Evolutionary conservation across 495 filamentous ascomycete genomes (phyloP).

Genomic region (Xanthoparmelia taractica): DNA sequence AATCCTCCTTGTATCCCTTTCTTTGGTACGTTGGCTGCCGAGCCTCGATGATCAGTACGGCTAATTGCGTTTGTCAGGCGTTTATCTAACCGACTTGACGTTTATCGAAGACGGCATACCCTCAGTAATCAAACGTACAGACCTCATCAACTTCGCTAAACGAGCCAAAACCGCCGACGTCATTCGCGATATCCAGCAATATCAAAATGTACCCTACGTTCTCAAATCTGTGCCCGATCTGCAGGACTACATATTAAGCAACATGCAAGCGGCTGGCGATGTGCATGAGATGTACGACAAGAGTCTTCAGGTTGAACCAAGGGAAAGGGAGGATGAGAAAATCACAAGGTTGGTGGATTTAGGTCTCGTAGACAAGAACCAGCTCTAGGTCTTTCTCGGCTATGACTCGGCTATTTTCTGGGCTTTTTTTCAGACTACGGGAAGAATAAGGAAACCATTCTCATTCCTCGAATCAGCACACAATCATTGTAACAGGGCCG

Average conservation of each 20-base stretch:
- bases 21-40: conserved; percentile 62
- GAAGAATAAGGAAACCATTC: not conserved
- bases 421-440: not conserved
- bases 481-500: conserved; percentile 34
- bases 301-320: conserved; percentile 83
- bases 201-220: conserved; percentile 91
- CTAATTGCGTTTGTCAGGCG: conserved; percentile 49
- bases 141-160: conserved; percentile 97
- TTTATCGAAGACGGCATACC: conserved; percentile 99
- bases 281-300: conserved; percentile 99
- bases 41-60: conserved; percentile 8
- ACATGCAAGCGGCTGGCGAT: conserved; percentile 87
- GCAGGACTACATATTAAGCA: conserved; percentile 93
- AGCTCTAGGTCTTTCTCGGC: not conserved
- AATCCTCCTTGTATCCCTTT: conserved; percentile 98
- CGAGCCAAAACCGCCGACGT: conserved; percentile 96
- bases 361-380: conserved; percentile 14
- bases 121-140: conserved; percentile 85
- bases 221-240: conserved; percentile 82
- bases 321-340: conserved; percentile 94
- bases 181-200: conserved; percentile 96
- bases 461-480: conserved; percentile 17
- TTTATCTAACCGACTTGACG: conserved; percentile 94
- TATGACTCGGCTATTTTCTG: not conserved
- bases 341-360: conserved; percentile 58